These are phyloP conservation scores for Corymbia calophylla DNA, from an alignment of 441 rosid species.

Conservation along the genomic window DNA sequence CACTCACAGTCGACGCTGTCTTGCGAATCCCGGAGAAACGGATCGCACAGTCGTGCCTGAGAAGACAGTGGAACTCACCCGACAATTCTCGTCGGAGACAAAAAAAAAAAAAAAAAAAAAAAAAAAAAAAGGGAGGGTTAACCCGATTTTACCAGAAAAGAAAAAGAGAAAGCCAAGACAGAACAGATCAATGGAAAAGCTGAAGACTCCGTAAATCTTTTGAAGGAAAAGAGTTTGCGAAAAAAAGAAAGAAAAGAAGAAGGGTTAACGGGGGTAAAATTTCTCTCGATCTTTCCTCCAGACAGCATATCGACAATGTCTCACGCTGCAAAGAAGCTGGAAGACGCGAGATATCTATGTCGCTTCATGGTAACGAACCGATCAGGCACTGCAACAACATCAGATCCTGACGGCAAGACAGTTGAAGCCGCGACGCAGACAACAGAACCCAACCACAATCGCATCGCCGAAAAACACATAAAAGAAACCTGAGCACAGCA, in stretches of 20 bases:
- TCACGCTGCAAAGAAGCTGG: background rate
- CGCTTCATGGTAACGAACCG: conserved; percentile 11
- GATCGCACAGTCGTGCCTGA: background rate
- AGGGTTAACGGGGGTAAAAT: background rate
- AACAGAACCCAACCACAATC: background rate
- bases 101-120: background rate
- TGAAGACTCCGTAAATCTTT: background rate
- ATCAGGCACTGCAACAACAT: background rate
- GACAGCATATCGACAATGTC: background rate
- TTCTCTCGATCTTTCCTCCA: background rate
- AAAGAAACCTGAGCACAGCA: background rate
- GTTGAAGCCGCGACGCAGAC: background rate
- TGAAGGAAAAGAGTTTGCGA: too few species aligned
- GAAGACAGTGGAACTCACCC: background rate
- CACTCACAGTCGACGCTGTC: background rate
- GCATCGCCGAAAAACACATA: background rate
- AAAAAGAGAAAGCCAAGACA: background rate
- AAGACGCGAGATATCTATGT: background rate
- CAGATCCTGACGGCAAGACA: conserved; percentile 10
- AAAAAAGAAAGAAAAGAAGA: too few species aligned
- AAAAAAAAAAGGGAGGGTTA: background rate
- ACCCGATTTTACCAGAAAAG: background rate
- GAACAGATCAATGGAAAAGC: background rate
- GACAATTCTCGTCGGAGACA: background rate
- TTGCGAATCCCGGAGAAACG: background rate